Base-by-base conservation (phyloP, 2,329 filamentous ascomycete genomes). In the Ceratocystis cubensis region DNA sequence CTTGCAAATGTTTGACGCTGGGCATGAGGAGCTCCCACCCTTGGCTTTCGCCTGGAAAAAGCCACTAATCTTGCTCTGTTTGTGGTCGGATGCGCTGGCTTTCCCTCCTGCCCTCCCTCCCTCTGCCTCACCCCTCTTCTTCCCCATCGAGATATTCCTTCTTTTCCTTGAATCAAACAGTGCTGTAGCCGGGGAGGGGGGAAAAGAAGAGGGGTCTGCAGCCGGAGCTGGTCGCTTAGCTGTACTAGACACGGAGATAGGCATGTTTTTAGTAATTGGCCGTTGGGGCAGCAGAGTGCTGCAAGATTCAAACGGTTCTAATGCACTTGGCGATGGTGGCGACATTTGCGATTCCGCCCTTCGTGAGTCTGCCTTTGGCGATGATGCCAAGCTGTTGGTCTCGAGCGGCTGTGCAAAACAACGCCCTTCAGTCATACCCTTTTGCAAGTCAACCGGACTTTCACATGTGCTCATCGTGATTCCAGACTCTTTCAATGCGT, bases 11-110 rank as follows among this genome's bases (percentile, higher is more conserved):
- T 41, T 10, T 41, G 37, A 41, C 10, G 10, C 13, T 5, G 37
- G 37, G 37, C 37, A 64, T 13, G 20, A 30, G 5, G 64, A 30
- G n/a, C 20, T 28, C 63, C 3, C 28, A 20, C 20, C 30, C 33
- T 33, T 45, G 45, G 64, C 56, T 70, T 84, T 86, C 0, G 86
- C 81, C 70, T 86, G 87, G 77, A 96, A 94, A 77, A 96, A 96
- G 1, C 89, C 88, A 73, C 83, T 88, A 13, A 96, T 77, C 44
- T 84, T 91, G 68, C 76, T 79, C 71, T 84, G 82, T 3, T 75
- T 73, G 33, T 70, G 64, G 7, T 69, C 70, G 15, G 48, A 8
- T 17, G 46, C 22, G 28, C 10, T 53, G 48, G 37, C 37, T 15
- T 41, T 41, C 3, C 10, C 13, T 41, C 37, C 37, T 41, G 37